phyloP scores from a whole-genome alignment of 495 filamentous ascomycete genomes.

The Staphylotrichum tortipilum region DNA sequence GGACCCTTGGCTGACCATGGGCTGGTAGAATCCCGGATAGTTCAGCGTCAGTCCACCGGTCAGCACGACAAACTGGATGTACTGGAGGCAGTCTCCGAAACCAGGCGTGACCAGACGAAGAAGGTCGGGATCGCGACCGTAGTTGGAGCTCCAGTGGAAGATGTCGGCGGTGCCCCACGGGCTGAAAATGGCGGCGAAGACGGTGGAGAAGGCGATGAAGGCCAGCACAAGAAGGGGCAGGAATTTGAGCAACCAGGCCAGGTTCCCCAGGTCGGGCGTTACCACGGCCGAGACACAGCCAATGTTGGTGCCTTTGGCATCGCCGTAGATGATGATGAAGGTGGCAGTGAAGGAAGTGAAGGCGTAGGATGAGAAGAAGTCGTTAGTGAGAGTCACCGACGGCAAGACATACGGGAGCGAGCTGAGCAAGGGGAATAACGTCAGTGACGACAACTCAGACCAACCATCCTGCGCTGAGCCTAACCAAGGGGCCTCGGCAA shows the following conservation, averaged over 20 bases:
- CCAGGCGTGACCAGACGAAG: constrained; percentile 89
- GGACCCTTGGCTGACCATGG: constrained; percentile 71
- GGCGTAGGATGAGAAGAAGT: constrained; percentile 71
- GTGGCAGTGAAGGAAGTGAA: constrained; percentile 72
- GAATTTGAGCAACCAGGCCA: constrained; percentile 64
- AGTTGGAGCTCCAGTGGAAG: constrained; percentile 93
- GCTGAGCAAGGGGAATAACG: constrained; percentile 16
- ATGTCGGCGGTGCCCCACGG: constrained; percentile 87
- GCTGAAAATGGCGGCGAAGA: constrained; percentile 76
- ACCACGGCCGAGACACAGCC: constrained; percentile 73
- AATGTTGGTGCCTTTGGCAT: constrained; percentile 49
- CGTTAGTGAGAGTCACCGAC: constrained; percentile 61
- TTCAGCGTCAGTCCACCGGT: constrained; percentile 76
- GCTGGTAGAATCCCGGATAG: constrained; percentile 93
- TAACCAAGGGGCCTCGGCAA: no score
- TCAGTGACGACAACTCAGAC: background rate
- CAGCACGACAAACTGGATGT: constrained; percentile 86
- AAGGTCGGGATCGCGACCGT: constrained; percentile 86
- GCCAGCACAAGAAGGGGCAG: constrained; percentile 70
- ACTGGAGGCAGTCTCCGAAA: constrained; percentile 95
- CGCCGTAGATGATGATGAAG: constrained; percentile 65
- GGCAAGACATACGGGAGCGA: constrained; percentile 42
- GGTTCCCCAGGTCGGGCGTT: constrained; percentile 62
- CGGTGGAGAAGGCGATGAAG: constrained; percentile 70
- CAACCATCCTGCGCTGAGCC: no score